Evolutionary conservation across 176 grass and related monocot genomes (phyloP), one percentile per base, ranked within the genome.

Genomic region (Eleusine coracana): DNA sequence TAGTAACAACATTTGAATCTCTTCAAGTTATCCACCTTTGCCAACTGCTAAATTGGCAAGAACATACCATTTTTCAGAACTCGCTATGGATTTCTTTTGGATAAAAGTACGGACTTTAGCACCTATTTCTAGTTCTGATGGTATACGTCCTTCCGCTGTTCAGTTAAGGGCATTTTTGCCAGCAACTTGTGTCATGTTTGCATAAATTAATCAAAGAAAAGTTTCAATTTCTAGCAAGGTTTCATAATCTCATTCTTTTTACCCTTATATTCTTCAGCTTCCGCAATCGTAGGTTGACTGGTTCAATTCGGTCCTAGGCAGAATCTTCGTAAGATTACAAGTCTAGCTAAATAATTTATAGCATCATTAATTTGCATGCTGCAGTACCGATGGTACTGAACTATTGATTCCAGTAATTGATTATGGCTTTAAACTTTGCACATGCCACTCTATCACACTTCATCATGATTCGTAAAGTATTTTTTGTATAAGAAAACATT

Each of bases 31-130:
- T 21, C 25, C 55, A 39, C 60, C 29, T 76, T 38, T 65, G 17
- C 23, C 77, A 66, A 44, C 31, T 17, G 27, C 2, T 58, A 36
- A 55, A 41, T 9, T 77, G 18, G 48, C 45, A 67, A 6, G 29
- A 39, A 51, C 17, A 10, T 23, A 25, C 66, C 50, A 59, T 59
- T 81, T 70, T 58, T 70, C 14, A 36, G n/a, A 58, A 81, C 21
- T 44, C 2, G 6, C 4, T 70, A 20, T 41, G 14, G 21, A 59
- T 81, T 71, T 81, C 48, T 58, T 81, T 81, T 70, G 27, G 66
- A 23, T 21, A 71, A 29, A 80, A 70, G 16, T 14, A 70, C 17
- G 39, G 9, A 83, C 69, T 38, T 62, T 3, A 62, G 78, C 31
- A 1, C 39, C 16, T 7, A 59, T 15, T 71, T 66, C 39, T 78